Evolutionary conservation across 106 monocot genomes (phyloP), one percentile per base, ranked within the genome.

Genomic region (Phalaenopsis equestris): DNA sequence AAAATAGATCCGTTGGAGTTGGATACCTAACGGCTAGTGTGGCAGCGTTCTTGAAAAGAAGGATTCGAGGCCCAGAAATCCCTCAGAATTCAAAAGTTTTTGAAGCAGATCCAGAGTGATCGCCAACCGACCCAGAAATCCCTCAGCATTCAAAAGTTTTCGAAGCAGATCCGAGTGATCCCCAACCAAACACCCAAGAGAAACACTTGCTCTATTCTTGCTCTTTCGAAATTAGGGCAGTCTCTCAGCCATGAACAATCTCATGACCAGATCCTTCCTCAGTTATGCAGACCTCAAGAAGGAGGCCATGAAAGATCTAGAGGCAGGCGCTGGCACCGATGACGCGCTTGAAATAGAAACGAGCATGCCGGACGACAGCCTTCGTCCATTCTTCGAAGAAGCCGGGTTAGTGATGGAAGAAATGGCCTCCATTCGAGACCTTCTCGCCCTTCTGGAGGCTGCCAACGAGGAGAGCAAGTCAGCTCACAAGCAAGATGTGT

Each of bases 221-320:
- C 1, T 10, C 48, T 48, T 48, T 48, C 48, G 10, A 48, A 45
- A 45, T 10, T 52, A 23, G 64, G 0, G 70, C 70, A 70, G 73
- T 43, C 30, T 73, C 74, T 4, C 74, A 12, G 75, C 23, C 48
- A 89, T 89, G 89, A 89, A 89, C 81, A 79, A 84, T 61, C 86
- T 89, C 21, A 81, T 89, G 86, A 89, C 89, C 3, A 84, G 41
- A 73, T 89, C 89, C 23, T 89, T 89, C 84, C 49, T 79, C 37
- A 84, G 70, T 42, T 89, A 89, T 30, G 77, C 81, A 4, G 88
- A 90, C 14, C 87, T 90, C 65, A 90, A 90, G 83, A 90, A 90
- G 74, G 84, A 82, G 37, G 90, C 90, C 78, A 56, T 87, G 64
- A 87, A 83, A 58, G 90, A 90, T 56, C 55, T 84, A 21, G 84